Conservation (phyloP, 139 green algal genomes). For the Chlamydomonas urium region DNA sequence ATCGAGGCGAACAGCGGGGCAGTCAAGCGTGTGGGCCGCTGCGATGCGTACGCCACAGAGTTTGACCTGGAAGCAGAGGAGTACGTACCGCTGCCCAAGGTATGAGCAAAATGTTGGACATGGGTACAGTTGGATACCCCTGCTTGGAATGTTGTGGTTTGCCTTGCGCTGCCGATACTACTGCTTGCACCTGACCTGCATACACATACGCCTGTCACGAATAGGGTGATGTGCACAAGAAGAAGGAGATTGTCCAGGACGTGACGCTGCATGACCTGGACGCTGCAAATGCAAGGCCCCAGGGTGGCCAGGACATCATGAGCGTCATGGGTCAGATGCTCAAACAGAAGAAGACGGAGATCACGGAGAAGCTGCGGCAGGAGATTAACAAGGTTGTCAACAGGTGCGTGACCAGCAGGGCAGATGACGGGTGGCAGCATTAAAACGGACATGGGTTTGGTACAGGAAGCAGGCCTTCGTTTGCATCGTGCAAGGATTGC, state of each 20-base stretch:
- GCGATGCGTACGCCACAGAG: slow-evolving; percentile 93
- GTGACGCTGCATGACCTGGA: slow-evolving; percentile 99
- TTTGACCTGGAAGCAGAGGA: slow-evolving; percentile 98
- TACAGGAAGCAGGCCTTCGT: too few species aligned
- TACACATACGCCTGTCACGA: neutral
- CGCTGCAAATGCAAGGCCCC: slow-evolving; percentile 87
- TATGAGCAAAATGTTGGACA: slow-evolving; percentile 22
- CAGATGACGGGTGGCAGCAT: too few species aligned
- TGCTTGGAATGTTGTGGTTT: neutral
- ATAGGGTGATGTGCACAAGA: slow-evolving; percentile 98
- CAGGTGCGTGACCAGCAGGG: neutral
- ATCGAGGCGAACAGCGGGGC: slow-evolving; percentile 95
- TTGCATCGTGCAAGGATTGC: too few species aligned
- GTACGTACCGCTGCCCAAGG: slow-evolving; percentile 99
- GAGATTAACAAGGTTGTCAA: slow-evolving; percentile 95
- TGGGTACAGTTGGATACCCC: neutral
- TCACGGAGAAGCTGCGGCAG: slow-evolving; percentile 97
- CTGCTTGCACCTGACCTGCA: neutral
- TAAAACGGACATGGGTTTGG: too few species aligned
- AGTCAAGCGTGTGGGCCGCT: slow-evolving; percentile 95
- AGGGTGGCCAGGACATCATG: slow-evolving; percentile 89
- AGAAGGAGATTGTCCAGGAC: slow-evolving; percentile 98
- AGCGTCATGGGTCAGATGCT: slow-evolving; percentile 93
- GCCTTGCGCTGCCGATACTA: too few species aligned
- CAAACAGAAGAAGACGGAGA: slow-evolving; percentile 98